A percentile compares a stretch with the other conserved stretches of the same genome.
Evolutionary conservation across 148 eudicot genomes (phyloP).

Genomic region (Dysphania ambrosioides): DNA sequence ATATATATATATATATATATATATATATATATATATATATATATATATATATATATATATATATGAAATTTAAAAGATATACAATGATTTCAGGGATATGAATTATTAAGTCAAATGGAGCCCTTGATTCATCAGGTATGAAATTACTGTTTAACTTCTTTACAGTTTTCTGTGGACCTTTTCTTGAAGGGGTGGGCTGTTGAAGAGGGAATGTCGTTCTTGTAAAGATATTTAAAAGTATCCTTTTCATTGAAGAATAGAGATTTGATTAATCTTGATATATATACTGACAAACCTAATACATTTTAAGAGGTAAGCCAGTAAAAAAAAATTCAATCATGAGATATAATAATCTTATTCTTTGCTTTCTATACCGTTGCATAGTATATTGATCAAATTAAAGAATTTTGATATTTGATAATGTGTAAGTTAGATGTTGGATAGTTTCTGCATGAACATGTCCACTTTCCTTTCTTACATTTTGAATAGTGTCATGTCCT

Average conservation of each 20-base stretch:
- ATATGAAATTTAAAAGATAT: conserved; percentile 16
- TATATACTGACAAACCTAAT: not conserved
- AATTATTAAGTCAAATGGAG: conserved; percentile 81
- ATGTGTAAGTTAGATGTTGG: not conserved
- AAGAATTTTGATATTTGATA: too few relatives aligned
- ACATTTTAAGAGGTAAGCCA: not conserved
- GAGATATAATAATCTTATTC: too few relatives aligned
- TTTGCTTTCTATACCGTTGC: too few relatives aligned
- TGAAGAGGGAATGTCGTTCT: not conserved
- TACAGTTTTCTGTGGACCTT: not conserved
- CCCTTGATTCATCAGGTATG: conserved; percentile 92
- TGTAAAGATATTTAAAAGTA: not conserved
- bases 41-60: conserved; percentile 7
- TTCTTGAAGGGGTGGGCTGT: not conserved
- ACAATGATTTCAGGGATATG: conserved; percentile 64
- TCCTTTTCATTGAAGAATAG: not conserved
- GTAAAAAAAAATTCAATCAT: not conserved
- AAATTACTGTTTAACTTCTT: not conserved
- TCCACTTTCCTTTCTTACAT: not conserved
- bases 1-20: conserved; percentile 7
- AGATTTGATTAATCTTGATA: not conserved
- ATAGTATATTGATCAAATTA: too few relatives aligned
- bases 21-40: conserved; percentile 7
- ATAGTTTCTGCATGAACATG: not conserved
- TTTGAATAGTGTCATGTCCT: not conserved